Evolutionary conservation across 306 rosid species (phyloP), one percentile per base, ranked within the genome.

Genomic region (Quillaja saponaria): DNA sequence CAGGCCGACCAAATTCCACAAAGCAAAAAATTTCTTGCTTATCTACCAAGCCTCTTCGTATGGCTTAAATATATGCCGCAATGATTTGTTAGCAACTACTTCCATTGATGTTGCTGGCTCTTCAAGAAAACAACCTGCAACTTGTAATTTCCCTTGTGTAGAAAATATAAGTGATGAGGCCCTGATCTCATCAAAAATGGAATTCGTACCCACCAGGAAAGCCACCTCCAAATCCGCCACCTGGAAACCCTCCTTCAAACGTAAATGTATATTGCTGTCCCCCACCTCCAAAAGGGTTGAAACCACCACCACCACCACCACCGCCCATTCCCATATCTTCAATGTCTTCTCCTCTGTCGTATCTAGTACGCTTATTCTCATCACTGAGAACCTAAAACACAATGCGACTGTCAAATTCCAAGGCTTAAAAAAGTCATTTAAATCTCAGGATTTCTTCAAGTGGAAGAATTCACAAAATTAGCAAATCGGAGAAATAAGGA

Each of bases 321-420:
- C 72, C 74, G 0, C 90, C 90, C 81, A 72, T 74, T 63, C 95
- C 99, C 66, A 49, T 61, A 6, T 90, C 97, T 81, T 94, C 99
- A 69, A 94, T 73, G 74, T 94, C 99, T 83, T 94, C 99, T 34
- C 99, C 99, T 64, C 96, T 72, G 50, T 94, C 99, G 44, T 76
- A 94, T 76, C 89, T 90, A 7, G 83, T 74, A 2, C 99, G 97
- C 67, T 94, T 94, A 21, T 90, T 96, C 72, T 94, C 99, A 21
- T 94, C 88, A 5, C 96, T 80, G 5, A 94, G 91, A 64, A 94
- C 80, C 99, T 94, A 68, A n/a, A 58, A 65, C 14, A 69, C 20
- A 18, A 69, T 54, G 61, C 66, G 67, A 14, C 58, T 14, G 63
- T 49, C 66, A 52, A 64, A 52, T 46, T n/a, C n/a, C n/a, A n/a